Conservation (phyloP, 805 yeast genomes). For the Metschnikowia lochheadii region DNA sequence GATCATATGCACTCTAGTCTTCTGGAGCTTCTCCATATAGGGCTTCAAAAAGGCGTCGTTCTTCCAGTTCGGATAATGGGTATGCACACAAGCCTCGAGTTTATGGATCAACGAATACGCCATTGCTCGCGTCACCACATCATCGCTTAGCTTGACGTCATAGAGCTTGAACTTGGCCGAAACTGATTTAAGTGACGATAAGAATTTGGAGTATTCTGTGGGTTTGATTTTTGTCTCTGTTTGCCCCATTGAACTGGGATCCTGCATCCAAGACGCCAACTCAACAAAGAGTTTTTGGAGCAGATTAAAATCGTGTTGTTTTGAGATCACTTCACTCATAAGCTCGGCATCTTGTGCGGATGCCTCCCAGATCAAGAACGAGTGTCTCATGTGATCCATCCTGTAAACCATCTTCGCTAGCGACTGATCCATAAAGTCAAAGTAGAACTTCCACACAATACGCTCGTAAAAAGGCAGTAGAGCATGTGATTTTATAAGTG, state of each 20-base stretch:
- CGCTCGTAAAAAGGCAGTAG: constrained; percentile 38
- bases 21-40: constrained; percentile 3
- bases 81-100: constrained; percentile 8
- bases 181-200: constrained; percentile 29
- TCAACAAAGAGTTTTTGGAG: constrained; percentile 26
- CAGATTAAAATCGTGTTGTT: constrained; percentile 15
- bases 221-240: no score
- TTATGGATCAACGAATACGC: constrained; percentile 15
- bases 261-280: constrained; percentile 16
- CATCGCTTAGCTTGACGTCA: constrained; percentile 1
- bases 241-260: not conserved
- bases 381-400: constrained; percentile 22
- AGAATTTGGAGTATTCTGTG: constrained; percentile 13
- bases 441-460: constrained; percentile 39
- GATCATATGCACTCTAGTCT: constrained; percentile 7
- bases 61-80: not conserved
- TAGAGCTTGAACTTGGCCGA: constrained; percentile 31
- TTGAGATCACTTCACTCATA: constrained; percentile 16
- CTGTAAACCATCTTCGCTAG: constrained; percentile 21
- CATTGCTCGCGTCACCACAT: constrained; percentile 14
- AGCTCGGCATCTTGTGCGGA: constrained; percentile 17
- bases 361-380: constrained; percentile 38
- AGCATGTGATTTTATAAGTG: constrained; percentile 19
- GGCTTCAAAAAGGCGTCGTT: not conserved
- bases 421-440: constrained; percentile 26